Evolutionary conservation across 129 eudicot genomes (phyloP), one percentile per base, ranked within the genome.

Genomic region (Ambrosia trifida): DNA sequence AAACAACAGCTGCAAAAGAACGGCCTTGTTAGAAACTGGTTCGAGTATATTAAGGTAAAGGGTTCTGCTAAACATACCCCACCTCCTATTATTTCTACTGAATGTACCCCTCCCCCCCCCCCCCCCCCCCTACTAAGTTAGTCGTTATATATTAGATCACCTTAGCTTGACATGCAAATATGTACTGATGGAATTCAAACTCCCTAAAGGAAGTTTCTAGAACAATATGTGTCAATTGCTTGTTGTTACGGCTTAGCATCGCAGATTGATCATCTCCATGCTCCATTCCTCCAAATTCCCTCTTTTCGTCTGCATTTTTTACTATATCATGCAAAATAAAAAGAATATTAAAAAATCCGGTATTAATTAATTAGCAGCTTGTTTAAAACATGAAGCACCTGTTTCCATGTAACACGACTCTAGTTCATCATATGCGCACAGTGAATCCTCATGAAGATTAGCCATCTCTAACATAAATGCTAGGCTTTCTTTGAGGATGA

Each of bases 391-490:
- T 58, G 24, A 32, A 51, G 79, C 81, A 94, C 99, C 99, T 87
- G 99, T 84, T 84, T 94, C 97, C 81, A 75, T 70, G 83, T 87
- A 94, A 78, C 91, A 90, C 72, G 87, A 87, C 78, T 94, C 96
- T 59, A 94, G 88, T 72, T 94, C 97, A 79, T 85, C 99, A 68
- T 94, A 94, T 80, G 90, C 99, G 61, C 94, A 91, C 65, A 94
- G 77, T 50, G 99, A 82, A 71, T 94, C 99, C 80, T 90, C 99
- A 75, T 90, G 88, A 59, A 94, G 94, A 82, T 90, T 82, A 77
- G 99, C 96, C 88, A 90, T 81, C 81, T 94, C 94, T 77, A 94
- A 90, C 96, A 94, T 94, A 74, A 85, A 87, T 51, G 99, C 97
- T 81, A 94, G 63, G 77, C 99, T 94, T 86, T 94, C 99, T 96